These are phyloP conservation scores for Phialophora tarda DNA, from an alignment of 2,329 filamentous ascomycete genomes.

Conservation along the genomic window DNA sequence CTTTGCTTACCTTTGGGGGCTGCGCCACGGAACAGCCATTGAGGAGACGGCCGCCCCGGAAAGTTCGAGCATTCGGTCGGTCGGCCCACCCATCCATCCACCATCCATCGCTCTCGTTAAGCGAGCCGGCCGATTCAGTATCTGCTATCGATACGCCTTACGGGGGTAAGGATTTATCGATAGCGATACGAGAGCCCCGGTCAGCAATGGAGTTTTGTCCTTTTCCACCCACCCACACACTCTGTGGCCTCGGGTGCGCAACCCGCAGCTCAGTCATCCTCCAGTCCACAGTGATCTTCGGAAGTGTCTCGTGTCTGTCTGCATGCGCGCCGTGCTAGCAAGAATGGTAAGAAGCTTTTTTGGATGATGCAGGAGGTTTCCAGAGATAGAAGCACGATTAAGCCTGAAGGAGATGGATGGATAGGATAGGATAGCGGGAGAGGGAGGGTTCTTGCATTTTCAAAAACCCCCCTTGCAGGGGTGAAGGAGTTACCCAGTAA, in stretches of 20 bases:
- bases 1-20: neutral
- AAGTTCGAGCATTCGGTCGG: neutral
- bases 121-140: neutral
- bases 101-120: neutral
- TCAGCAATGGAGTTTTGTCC: neutral
- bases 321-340: constrained; percentile 5
- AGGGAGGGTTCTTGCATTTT: neutral
- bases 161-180: neutral
- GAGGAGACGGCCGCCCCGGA: neutral
- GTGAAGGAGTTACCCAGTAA: neutral
- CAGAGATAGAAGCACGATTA: constrained; percentile 4
- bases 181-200: neutral
- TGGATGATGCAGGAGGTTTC: constrained; percentile 10
- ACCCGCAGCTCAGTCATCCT: neutral
- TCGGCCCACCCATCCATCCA: neutral
- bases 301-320: neutral
- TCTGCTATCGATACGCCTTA: neutral
- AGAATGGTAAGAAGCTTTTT: neutral
- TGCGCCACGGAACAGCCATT: constrained; percentile 4
- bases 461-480: neutral
- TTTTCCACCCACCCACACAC: neutral
- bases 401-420: neutral
- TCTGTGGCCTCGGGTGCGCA: neutral
- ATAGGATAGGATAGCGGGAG: neutral
- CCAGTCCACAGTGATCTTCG: neutral